These are phyloP conservation scores for Exidia glandulosa DNA, from an alignment of 768 basidiomycete genomes.

Conservation along the genomic window DNA sequence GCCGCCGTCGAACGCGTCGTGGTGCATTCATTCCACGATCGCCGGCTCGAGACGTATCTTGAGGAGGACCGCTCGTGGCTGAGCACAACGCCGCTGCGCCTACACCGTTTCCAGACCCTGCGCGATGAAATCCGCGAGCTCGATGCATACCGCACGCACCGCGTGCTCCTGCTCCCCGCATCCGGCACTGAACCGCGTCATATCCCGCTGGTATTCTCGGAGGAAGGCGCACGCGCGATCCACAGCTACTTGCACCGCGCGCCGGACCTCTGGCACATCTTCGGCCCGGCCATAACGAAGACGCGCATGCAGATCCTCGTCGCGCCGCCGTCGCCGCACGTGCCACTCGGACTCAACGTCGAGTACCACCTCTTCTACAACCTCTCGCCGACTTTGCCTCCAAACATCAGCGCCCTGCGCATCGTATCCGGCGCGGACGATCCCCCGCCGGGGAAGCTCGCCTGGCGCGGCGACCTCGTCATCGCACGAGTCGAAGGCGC, in stretches of 20 bases:
- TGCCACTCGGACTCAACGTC: neutral
- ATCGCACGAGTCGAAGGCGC: neutral
- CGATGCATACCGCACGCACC: neutral
- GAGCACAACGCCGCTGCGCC: neutral
- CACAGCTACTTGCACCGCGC: neutral
- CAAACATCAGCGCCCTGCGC: neutral
- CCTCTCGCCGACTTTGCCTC: neutral
- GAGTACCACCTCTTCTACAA: neutral
- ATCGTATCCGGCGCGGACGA: neutral
- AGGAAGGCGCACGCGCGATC: neutral
- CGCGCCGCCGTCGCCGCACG: neutral
- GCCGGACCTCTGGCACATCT: neutral
- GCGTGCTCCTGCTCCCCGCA: neutral
- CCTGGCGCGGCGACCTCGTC: neutral
- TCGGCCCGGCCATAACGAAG: neutral
- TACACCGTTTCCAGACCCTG: neutral
- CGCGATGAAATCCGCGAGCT: neutral
- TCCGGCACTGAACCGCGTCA: neutral
- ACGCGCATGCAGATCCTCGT: neutral
- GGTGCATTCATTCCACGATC: neutral
- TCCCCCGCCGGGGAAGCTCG: neutral
- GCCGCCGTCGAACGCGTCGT: neutral
- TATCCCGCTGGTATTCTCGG: neutral
- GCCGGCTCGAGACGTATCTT: neutral
- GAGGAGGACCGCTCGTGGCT: neutral